These are phyloP conservation scores for Magnaporthiopsis rhizophila DNA, from an alignment of 2,329 filamentous ascomycete genomes.

Conservation along the genomic window DNA sequence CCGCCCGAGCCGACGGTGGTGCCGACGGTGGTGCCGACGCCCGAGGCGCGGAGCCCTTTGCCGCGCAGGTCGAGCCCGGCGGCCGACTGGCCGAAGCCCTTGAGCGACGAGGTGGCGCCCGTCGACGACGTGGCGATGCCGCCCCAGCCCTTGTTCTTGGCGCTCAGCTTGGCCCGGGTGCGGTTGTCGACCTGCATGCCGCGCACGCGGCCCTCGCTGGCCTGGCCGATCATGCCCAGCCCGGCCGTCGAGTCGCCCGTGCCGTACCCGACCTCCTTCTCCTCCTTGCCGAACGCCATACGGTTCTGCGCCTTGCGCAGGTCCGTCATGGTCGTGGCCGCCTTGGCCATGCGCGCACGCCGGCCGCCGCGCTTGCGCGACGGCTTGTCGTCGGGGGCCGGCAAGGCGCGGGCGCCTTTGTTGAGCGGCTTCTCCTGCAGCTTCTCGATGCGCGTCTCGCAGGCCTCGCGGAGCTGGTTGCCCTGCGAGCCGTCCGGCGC, in stretches of 20 bases:
- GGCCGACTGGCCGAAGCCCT: slow-evolving; percentile 62
- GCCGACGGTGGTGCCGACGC: slow-evolving; percentile 66
- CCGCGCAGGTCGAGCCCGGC: slow-evolving; percentile 63
- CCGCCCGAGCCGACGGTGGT: too few relatives aligned
- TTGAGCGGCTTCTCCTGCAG: slow-evolving; percentile 86
- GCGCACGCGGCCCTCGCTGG: slow-evolving; percentile 82
- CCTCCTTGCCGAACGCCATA: slow-evolving; percentile 92
- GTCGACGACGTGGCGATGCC: slow-evolving; percentile 43
- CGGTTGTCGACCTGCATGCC: slow-evolving; percentile 85
- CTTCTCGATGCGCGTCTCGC: slow-evolving; percentile 81
- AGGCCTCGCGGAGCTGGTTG: slow-evolving; percentile 72
- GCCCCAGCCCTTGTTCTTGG: slow-evolving; percentile 95
- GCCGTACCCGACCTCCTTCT: slow-evolving; percentile 87
- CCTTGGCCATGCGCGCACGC: slow-evolving; percentile 87
- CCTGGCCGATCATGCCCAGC: slow-evolving; percentile 89
- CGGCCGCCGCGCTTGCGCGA: slow-evolving; percentile 86
- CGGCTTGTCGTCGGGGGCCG: slow-evolving; percentile 91
- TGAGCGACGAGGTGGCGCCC: slow-evolving; percentile 70
- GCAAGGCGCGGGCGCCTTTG: slow-evolving; percentile 77
- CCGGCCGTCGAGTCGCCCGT: slow-evolving; percentile 78
- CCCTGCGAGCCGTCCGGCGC: slow-evolving; percentile 76
- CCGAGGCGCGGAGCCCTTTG: slow-evolving; percentile 71
- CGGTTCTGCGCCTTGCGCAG: slow-evolving; percentile 93
- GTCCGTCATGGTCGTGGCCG: slow-evolving; percentile 94
- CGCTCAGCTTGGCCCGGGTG: slow-evolving; percentile 85